These are phyloP conservation scores for Wallacemonas sp. DNA, from an alignment of 208 protist genomes.

Conservation along the genomic window DNA sequence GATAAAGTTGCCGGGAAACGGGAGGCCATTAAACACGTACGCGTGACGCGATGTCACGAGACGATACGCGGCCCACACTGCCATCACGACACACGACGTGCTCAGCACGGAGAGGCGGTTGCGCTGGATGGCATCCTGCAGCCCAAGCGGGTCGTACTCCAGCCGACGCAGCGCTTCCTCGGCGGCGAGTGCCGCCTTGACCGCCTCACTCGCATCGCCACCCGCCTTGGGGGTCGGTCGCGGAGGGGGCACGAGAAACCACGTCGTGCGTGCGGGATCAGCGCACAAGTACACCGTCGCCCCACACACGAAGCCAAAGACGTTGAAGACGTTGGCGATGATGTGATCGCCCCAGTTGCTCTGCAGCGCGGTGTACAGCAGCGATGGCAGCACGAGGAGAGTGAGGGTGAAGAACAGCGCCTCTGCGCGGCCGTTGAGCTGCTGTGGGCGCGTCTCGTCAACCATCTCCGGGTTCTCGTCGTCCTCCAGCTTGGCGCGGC, in stretches of 20 bases:
- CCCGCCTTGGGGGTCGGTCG: neutral
- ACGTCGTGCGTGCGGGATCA: constrained; percentile 50
- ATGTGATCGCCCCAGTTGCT: constrained; percentile 62
- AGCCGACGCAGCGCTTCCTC: constrained; percentile 32
- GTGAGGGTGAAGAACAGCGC: constrained; percentile 69
- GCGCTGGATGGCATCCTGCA: constrained; percentile 40
- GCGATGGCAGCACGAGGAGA: constrained; percentile 53
- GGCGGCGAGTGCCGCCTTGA: neutral
- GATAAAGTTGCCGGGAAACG: constrained; percentile 65
- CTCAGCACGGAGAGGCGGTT: constrained; percentile 42
- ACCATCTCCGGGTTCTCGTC: constrained; percentile 15
- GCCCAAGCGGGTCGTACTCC: constrained; percentile 68
- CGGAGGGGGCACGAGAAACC: constrained; percentile 60
- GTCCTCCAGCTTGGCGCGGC: neutral
- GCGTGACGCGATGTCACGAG: constrained; percentile 72
- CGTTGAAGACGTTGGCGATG: constrained; percentile 62
- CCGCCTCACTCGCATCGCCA: neutral
- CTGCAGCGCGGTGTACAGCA: constrained; percentile 74
- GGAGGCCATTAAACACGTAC: constrained; percentile 73
- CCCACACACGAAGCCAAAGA: constrained; percentile 56
- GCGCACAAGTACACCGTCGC: constrained; percentile 66
- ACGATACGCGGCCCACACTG: constrained; percentile 67
- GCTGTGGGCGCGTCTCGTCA: constrained; percentile 25
- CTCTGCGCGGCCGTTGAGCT: constrained; percentile 64
- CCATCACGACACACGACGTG: constrained; percentile 18